These are phyloP conservation scores for Astragalus glycyphyllos DNA, from an alignment of 306 rosid species.

Conservation along the genomic window DNA sequence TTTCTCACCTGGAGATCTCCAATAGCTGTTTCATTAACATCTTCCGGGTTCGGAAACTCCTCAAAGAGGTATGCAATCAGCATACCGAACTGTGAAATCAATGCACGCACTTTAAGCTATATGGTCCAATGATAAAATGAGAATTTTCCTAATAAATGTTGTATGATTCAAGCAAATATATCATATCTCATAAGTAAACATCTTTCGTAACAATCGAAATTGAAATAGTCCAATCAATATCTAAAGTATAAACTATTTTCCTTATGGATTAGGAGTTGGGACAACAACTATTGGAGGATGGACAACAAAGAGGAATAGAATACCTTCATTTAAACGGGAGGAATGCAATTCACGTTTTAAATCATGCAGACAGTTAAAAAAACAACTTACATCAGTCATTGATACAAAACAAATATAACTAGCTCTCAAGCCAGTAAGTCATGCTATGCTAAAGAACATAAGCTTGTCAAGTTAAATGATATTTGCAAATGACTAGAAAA, in stretches of 20 bases:
- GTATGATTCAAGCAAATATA: slow-evolving; percentile 18
- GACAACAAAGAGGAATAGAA: slow-evolving; percentile 10
- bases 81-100: slow-evolving; percentile 87
- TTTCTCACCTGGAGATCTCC: slow-evolving; percentile 89
- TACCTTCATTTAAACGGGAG: not conserved
- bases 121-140: slow-evolving; percentile 31
- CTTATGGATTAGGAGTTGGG: not conserved
- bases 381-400: not conserved
- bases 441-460: slow-evolving; percentile 19
- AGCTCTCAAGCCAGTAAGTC: slow-evolving; percentile 4
- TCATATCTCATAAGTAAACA: not conserved
- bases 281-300: slow-evolving; percentile 1
- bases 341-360: not conserved
- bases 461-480: slow-evolving; percentile 6
- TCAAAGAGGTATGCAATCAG: slow-evolving; percentile 85
- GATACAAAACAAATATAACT: slow-evolving; percentile 28
- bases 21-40: slow-evolving; percentile 68
- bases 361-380: slow-evolving; percentile 7
- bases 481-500: slow-evolving; percentile 2
- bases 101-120: slow-evolving; percentile 32
- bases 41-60: slow-evolving; percentile 70
- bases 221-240: not conserved
- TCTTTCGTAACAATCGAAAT: not conserved
- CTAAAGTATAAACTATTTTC: slow-evolving; percentile 13
- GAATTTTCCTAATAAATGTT: slow-evolving; percentile 2